Evolutionary conservation across 371 early-diverging fungal genomes (phyloP).

Genomic region (Mucor velutinosus): DNA sequence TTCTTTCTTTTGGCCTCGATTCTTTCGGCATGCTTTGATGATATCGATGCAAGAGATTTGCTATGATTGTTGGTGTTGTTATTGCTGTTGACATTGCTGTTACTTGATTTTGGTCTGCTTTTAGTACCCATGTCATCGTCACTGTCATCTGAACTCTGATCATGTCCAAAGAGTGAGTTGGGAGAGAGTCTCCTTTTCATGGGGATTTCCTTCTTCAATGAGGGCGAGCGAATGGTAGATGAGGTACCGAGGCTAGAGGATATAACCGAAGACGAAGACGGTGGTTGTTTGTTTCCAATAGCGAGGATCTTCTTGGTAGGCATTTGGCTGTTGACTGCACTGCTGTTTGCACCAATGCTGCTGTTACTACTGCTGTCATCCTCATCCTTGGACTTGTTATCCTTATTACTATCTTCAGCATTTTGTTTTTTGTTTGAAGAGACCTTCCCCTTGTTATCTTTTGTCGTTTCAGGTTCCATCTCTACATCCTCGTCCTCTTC

Average conservation of each 20-base stretch:
- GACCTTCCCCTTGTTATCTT: not conserved
- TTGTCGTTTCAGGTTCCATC: not conserved
- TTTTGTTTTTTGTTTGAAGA: not conserved
- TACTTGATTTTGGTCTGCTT: slow-evolving; percentile 1
- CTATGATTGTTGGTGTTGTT: not conserved
- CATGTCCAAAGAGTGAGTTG: slow-evolving; percentile 1
- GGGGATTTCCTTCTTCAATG: slow-evolving; percentile 11
- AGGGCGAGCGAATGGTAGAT: not conserved
- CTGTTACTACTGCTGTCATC: not conserved
- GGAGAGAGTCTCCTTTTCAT: slow-evolving; percentile 10
- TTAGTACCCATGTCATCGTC: slow-evolving; percentile 32
- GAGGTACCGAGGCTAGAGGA: not conserved
- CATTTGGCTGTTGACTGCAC: not conserved
- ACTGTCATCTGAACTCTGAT: slow-evolving; percentile 10
- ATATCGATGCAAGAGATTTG: not conserved
- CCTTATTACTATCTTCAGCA: not conserved
- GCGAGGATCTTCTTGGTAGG: slow-evolving; percentile 1
- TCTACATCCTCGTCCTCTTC: slow-evolving; percentile 5
- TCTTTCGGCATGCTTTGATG: slow-evolving; percentile 15
- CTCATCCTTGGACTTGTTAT: not conserved
- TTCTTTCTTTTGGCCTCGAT: slow-evolving; percentile 25
- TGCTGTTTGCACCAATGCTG: not conserved
- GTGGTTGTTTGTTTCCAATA: not conserved
- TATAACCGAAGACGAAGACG: not conserved
- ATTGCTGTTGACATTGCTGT: not conserved